phyloP scores from a whole-genome alignment of 1,139 yeast species.

The Debaryomyces psychrophilus region DNA sequence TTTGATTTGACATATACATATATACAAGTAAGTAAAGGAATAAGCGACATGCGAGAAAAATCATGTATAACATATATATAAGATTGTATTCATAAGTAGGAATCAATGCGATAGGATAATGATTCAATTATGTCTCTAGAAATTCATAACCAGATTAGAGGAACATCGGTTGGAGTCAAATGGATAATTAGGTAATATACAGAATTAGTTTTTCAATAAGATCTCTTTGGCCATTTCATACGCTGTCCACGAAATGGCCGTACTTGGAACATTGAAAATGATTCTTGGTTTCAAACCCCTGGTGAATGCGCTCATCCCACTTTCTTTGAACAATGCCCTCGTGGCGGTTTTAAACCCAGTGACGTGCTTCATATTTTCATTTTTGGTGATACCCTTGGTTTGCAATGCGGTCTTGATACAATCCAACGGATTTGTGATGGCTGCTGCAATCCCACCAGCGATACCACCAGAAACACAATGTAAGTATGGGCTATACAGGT shows the following conservation, averaged over 20 bases:
- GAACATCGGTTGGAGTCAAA: not conserved
- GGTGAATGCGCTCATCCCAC: slow-evolving; percentile 72
- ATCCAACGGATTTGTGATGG: slow-evolving; percentile 93
- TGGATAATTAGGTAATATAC: slow-evolving; percentile 5
- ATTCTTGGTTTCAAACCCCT: slow-evolving; percentile 92
- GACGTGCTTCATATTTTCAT: slow-evolving; percentile 57
- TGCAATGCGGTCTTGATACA: slow-evolving; percentile 92
- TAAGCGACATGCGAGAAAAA: not conserved
- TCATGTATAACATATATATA: not conserved
- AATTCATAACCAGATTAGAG: not conserved
- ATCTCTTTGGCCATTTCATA: slow-evolving; percentile 95
- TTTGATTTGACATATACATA: slow-evolving; percentile 5
- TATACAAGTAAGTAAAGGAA: slow-evolving; percentile 8
- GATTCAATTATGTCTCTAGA: slow-evolving; percentile 4
- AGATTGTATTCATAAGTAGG: slow-evolving; percentile 4
- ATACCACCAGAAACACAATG: slow-evolving; percentile 95
- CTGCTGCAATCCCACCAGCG: slow-evolving; percentile 97
- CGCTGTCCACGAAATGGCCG: slow-evolving; percentile 98
- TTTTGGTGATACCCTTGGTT: slow-evolving; percentile 62
- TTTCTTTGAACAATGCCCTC: slow-evolving; percentile 60
- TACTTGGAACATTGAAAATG: slow-evolving; percentile 91
- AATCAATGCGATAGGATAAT: not conserved
- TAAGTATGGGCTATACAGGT: slow-evolving; percentile 81
- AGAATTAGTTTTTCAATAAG: slow-evolving; percentile 30
- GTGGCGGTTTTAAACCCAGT: slow-evolving; percentile 77